Evolutionary conservation across 2,329 filamentous ascomycete species (phyloP), one percentile per base, ranked within the genome.

Genomic region (Diaporthe ampelina): DNA sequence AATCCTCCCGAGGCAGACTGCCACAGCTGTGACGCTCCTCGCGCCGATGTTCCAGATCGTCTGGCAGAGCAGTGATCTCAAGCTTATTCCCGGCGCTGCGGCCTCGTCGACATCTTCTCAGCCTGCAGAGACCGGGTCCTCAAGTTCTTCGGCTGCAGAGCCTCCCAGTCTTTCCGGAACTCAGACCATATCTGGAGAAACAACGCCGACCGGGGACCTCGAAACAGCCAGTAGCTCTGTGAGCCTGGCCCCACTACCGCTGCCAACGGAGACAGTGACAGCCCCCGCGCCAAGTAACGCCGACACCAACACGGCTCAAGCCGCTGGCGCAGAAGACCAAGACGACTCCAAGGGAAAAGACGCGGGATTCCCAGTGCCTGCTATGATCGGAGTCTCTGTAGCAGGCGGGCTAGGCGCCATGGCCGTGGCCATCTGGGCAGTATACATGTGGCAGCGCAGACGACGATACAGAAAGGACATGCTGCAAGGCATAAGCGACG

Each of bases 11-110:
- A 61, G 45, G 48, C 29, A 59, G 37, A 61, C 32, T 56, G 37
- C 48, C 29, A 72, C 57, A 45, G 70, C 45, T 24, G 70, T 61
- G 50, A 63, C 70, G 29, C 57, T 72, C 19, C 59, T 72, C 8
- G 70, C 70, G 21, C 70, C 70, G n/a, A 72, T 72, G 70, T 72
- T 72, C 7, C 70, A 72, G 48, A 63, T 72, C 5, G 40, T 63
- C 24, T 72, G 57, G 57, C 70, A 54, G 26, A 72, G 57, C 57
- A 63, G 57, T 24, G 70, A 72, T 17, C 32, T 32, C 1, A n/a
- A n/a, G n/a, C n/a, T n/a, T n/a, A 1, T 61, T 8, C 17, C 57
- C 9, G 17, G 9, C 19, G 57, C 70, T 4, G 13, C 19, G 6
- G 52, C 70, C 11, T 72, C 70, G 15, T 15, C 57, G 15, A 50